These are phyloP conservation scores for Cercospora sp. DNA, from an alignment of 2,329 filamentous ascomycete species.

Conservation along the genomic window DNA sequence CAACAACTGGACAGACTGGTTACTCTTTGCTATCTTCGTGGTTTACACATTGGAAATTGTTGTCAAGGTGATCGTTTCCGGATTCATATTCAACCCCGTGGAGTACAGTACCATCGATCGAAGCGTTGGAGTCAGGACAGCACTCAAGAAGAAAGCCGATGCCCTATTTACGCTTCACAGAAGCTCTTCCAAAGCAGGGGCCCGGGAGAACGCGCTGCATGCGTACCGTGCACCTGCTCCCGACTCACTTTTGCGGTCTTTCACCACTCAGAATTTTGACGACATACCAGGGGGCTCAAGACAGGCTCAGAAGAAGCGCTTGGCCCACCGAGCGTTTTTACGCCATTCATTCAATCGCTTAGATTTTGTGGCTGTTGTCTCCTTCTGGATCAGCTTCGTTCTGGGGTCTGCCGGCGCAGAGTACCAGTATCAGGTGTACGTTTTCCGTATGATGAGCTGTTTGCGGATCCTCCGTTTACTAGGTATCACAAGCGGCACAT, in stretches of 20 bases:
- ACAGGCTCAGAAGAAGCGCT: constrained; percentile 77
- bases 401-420: constrained; percentile 72
- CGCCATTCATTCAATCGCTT: constrained; percentile 94
- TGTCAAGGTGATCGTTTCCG: constrained; percentile 86
- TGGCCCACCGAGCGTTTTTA: constrained; percentile 88
- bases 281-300: constrained; percentile 61
- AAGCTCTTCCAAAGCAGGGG: constrained; percentile 62
- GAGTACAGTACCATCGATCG: constrained; percentile 92
- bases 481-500: constrained; percentile 87
- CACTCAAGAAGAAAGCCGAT: constrained; percentile 72
- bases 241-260: constrained; percentile 37
- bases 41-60: constrained; percentile 86
- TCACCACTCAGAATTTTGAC: constrained; percentile 42
- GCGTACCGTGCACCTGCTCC: constrained; percentile 28
- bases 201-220: constrained; percentile 30
- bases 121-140: constrained; percentile 70
- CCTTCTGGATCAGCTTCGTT: constrained; percentile 88
- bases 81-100: constrained; percentile 82
- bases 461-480: constrained; percentile 89
- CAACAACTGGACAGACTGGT: constrained; percentile 69
- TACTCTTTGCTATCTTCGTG: constrained; percentile 77
- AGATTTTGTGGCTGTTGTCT: constrained; percentile 90
- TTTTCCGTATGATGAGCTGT: constrained; percentile 96
- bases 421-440: constrained; percentile 69
- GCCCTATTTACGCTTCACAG: constrained; percentile 80